A percentile compares a stretch with the other conserved stretches of the same genome.
Evolutionary conservation across 208 protist genomes (phyloP).

Genomic region (Endotrypanum monterogeii): DNA sequence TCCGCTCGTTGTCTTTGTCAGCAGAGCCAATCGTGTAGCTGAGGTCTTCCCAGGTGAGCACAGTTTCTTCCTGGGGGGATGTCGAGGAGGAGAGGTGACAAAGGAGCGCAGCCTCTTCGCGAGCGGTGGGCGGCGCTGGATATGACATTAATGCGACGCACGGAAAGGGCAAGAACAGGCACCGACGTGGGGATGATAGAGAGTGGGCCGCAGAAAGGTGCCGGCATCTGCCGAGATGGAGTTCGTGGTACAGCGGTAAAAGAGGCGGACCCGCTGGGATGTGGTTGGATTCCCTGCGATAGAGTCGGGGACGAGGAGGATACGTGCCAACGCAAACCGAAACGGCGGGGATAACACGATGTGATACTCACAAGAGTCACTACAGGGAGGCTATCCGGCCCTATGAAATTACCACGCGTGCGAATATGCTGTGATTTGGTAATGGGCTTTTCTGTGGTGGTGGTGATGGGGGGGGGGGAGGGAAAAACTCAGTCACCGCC

Average conservation of each 20-base stretch:
- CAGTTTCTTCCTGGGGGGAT: slow-evolving; percentile 4
- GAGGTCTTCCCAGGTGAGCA: slow-evolving; percentile 60
- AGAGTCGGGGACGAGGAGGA: too few relatives aligned
- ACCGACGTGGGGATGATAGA: neutral
- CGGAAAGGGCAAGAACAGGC: neutral
- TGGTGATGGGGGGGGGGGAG: neutral
- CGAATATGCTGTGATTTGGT: neutral
- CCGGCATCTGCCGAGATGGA: neutral
- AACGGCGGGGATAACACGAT: too few relatives aligned
- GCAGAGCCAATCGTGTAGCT: slow-evolving; percentile 34
- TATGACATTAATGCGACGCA: slow-evolving; percentile 3
- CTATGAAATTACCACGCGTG: neutral
- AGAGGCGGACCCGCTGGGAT: too few relatives aligned
- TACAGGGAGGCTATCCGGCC: neutral
- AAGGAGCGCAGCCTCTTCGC: slow-evolving; percentile 14
- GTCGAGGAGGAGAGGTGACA: neutral
- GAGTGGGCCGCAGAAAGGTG: neutral
- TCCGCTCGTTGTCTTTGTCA: slow-evolving; percentile 15
- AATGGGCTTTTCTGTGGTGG: neutral
- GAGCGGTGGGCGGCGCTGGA: slow-evolving; percentile 22
- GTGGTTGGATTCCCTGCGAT: too few relatives aligned
- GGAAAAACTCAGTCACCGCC: neutral
- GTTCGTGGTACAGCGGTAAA: neutral
- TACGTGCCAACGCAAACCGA: too few relatives aligned
- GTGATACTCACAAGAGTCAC: neutral